These are phyloP conservation scores for Moelleriella libera DNA, from an alignment of 2,329 filamentous ascomycete genomes.

Conservation along the genomic window DNA sequence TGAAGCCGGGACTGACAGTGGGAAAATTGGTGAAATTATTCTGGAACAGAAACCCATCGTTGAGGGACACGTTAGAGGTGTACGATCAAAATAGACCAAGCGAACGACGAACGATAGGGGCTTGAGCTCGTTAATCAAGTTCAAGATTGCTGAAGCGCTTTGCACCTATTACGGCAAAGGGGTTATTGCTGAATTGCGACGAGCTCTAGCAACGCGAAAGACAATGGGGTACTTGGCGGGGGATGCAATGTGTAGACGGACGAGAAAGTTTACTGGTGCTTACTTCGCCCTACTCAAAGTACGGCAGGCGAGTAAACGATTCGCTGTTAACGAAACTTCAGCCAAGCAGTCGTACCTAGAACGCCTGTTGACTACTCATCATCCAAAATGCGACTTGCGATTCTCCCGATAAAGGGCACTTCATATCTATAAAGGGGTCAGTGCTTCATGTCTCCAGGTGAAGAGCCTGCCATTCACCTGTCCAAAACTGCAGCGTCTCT, in stretches of 20 bases:
- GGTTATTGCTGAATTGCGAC: too few species aligned
- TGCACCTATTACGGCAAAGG: too few species aligned
- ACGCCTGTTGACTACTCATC: conserved; percentile 43
- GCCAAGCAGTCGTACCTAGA: background rate
- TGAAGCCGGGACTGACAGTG: conserved; percentile 30
- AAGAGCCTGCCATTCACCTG: conserved; percentile 25
- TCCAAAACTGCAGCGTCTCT: conserved; percentile 59
- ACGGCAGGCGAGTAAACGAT: background rate
- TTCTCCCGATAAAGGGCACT: conserved; percentile 69
- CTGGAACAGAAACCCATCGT: conserved; percentile 34
- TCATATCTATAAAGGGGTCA: conserved; percentile 46
- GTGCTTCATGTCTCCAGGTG: background rate
- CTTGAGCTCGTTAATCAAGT: too few species aligned
- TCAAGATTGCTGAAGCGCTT: too few species aligned
- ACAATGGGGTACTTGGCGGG: too few species aligned
- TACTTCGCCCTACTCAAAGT: too few species aligned
- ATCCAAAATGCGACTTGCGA: conserved; percentile 83
- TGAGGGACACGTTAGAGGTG: conserved; percentile 31
- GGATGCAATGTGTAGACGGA: too few species aligned
- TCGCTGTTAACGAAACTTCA: background rate
- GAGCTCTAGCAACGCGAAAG: too few species aligned
- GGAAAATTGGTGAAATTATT: conserved; percentile 30
- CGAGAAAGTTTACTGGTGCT: too few species aligned
- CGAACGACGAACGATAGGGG: background rate
- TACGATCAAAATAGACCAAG: conserved; percentile 28